phyloP scores from a whole-genome alignment of 2,329 filamentous ascomycete species.

The Fusarium sp. region DNA sequence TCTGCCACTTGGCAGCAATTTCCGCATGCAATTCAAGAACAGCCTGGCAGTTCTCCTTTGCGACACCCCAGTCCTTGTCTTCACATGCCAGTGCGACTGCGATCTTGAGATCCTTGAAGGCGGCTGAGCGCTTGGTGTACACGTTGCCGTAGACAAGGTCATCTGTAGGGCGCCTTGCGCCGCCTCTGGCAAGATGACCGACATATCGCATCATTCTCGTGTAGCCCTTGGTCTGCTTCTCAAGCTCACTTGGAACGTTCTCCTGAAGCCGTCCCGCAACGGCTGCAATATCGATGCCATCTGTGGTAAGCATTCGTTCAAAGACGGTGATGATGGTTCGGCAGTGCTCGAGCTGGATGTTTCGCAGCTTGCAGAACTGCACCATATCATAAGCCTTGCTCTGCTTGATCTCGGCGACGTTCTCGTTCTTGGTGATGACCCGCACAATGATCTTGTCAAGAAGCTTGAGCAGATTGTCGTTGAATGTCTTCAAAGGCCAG shows the following conservation, averaged over 20 bases:
- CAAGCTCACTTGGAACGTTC: not conserved
- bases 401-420: not conserved
- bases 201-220: constrained; percentile 3
- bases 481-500: constrained; percentile 8
- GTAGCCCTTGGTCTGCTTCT: constrained; percentile 9
- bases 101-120: constrained; percentile 8
- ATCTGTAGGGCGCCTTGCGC: not conserved
- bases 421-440: constrained; percentile 4
- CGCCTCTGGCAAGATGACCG: not conserved
- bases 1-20: not conserved
- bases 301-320: not conserved
- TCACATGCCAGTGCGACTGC: not conserved
- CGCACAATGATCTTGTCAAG: constrained; percentile 21
- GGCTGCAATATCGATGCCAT: not conserved
- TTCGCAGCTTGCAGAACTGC: constrained; percentile 3
- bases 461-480: not conserved
- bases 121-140: constrained; percentile 19
- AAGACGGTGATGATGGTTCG: constrained; percentile 1
- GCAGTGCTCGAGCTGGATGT: constrained; percentile 18
- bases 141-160: constrained; percentile 6
- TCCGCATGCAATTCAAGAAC: not conserved
- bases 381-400: not conserved
- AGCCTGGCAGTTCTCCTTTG: not conserved
- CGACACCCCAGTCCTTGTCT: not conserved
- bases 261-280: not conserved